Evolutionary conservation across 768 basidiomycete species (phyloP).

Genomic region (Mycena metata): DNA sequence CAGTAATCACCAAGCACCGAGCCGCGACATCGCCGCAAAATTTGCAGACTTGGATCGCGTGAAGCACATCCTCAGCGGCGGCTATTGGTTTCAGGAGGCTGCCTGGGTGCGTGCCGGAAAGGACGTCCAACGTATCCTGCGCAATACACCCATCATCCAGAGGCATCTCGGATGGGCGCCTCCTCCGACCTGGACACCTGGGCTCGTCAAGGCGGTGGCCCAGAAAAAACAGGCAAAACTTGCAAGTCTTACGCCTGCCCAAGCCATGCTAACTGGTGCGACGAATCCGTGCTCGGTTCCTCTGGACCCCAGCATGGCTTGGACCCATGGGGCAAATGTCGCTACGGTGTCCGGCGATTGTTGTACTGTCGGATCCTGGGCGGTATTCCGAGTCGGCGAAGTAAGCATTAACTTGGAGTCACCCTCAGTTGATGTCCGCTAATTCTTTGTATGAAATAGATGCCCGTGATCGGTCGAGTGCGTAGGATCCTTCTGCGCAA

Average conservation of each 20-base stretch:
- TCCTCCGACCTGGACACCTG: conserved; percentile 13
- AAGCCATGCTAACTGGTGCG: background rate
- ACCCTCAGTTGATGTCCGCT: too few species aligned
- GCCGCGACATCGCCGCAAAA: conserved; percentile 54
- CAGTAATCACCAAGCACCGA: conserved; percentile 60
- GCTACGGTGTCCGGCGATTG: background rate
- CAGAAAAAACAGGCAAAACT: conserved; percentile 25
- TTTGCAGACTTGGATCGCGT: conserved; percentile 48
- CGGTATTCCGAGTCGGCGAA: conserved; percentile 15
- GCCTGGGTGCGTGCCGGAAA: conserved; percentile 37
- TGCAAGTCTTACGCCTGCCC: background rate
- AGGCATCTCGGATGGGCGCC: conserved; percentile 39
- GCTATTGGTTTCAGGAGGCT: conserved; percentile 45
- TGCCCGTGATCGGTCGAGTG: too few species aligned
- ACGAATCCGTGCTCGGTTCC: background rate
- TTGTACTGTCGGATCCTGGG: conserved; percentile 16
- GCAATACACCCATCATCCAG: conserved; percentile 35
- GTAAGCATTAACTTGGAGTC: too few species aligned
- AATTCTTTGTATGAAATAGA: too few species aligned
- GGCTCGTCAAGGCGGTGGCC: background rate
- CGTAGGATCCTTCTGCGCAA: conserved; percentile 6
- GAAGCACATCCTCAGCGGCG: conserved; percentile 49
- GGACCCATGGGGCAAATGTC: conserved; percentile 6
- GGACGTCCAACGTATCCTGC: conserved; percentile 34
- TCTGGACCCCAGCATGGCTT: background rate